Base-by-base conservation (phyloP, 495 filamentous ascomycete species). In the Trypethelium eluteriae region DNA sequence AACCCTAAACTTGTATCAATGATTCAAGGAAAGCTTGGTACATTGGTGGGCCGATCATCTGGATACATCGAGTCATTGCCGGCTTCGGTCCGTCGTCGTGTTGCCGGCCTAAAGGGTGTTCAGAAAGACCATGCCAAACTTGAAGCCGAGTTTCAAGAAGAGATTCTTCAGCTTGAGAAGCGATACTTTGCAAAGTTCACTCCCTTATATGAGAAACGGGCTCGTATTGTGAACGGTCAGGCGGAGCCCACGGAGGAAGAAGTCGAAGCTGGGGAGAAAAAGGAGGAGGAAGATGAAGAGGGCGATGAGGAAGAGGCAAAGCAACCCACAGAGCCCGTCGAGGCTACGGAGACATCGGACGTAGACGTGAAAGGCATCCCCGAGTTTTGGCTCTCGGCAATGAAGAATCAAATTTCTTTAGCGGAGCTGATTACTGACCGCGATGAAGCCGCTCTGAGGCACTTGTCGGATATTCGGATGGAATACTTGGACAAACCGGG, bases 171-270 rank as follows among this genome's bases (percentile, higher is more conserved):
- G 76, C 85, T 99, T 32, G 95, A 99, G 83, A 99, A 99, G 85
- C 95, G 96, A 79, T 99, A 94, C 79, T 97, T 99, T 69, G 89
- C 89, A 75, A 98, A 97, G 79, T 99, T 96, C 80, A 96, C 92
- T 38, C 95, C 95, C 63, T 86, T 99, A 44, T 99, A 99, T 79
- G 81, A 98, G 84, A 91, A 93, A 83, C 93, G 95, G 74, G 84
- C 94, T 61, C 84, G 88, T 68, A 97, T 99, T 73, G 84, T 99
- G 74, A 98, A 97, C 79, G 95, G 95, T 72, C 79, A 78, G 68
- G 76, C 81, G 14, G 95, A 99, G 79, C 95, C 95, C 38, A 93
- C 87, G 61, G 89, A 93, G 46, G 83, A 84, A 38, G 91, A 97
- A 77, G 80, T 99, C 64, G 82, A 90, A 77, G 88, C 90, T 63